Conservation (phyloP, 1,284 basidiomycete genomes). For the Trichosporon ovoides region DNA sequence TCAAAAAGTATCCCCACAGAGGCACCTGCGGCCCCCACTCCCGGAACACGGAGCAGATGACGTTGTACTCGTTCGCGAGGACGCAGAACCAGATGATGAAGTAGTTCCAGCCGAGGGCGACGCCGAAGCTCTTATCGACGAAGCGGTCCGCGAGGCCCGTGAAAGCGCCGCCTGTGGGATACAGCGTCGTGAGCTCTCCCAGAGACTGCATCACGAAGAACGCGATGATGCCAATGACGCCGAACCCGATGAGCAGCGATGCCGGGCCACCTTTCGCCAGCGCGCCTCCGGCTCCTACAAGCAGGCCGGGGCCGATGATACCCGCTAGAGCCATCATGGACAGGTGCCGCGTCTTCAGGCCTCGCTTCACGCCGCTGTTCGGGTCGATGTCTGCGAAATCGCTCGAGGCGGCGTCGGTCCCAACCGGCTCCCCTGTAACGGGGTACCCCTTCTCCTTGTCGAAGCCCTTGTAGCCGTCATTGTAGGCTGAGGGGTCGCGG, state of each 20-base stretch:
- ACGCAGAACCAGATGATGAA: constrained; percentile 28
- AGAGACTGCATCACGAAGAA: constrained; percentile 28
- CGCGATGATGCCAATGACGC: constrained; percentile 23
- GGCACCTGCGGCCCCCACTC: constrained; percentile 22
- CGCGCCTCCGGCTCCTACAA: constrained; percentile 25
- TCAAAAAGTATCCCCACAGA: constrained; percentile 23
- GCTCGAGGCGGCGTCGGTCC: background rate
- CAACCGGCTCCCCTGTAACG: background rate
- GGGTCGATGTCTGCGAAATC: constrained; percentile 16
- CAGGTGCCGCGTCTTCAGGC: constrained; percentile 29
- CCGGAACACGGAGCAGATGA: constrained; percentile 18
- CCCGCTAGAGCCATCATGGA: constrained; percentile 36
- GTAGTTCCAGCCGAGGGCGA: constrained; percentile 28
- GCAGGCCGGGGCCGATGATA: constrained; percentile 22
- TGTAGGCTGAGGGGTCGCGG: background rate
- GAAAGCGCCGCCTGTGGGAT: constrained; percentile 24
- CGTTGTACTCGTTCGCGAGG: constrained; percentile 34
- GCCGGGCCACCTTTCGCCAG: constrained; percentile 23
- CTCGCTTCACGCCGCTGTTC: constrained; percentile 22
- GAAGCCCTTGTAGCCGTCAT: background rate
- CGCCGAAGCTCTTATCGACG: constrained; percentile 24
- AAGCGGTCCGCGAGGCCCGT: constrained; percentile 26
- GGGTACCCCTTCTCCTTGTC: background rate
- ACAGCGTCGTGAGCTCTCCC: constrained; percentile 27
- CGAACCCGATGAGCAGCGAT: constrained; percentile 25